Evolutionary conservation across 1,284 basidiomycete species (phyloP), one percentile per base, ranked within the genome.

Genomic region (Ceratobasidium sp.): DNA sequence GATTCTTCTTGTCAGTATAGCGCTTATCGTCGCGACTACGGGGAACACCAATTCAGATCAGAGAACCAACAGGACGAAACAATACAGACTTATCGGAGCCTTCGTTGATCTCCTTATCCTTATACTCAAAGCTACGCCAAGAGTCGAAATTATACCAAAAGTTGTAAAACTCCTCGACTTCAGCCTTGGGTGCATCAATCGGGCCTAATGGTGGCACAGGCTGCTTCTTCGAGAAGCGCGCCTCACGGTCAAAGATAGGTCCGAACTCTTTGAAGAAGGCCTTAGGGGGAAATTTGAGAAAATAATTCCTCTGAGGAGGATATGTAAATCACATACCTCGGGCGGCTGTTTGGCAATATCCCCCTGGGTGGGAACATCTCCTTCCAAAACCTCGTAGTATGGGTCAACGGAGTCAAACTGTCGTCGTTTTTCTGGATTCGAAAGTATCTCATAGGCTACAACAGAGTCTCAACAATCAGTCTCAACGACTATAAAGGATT

Each of bases 61-160:
- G n/a, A n/a, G n/a, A n/a, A n/a, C n/a, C n/a, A n/a, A n/a, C n/a
- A n/a, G n/a, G n/a, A n/a, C n/a, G n/a, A n/a, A n/a, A n/a, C n/a
- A n/a, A n/a, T n/a, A n/a, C n/a, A n/a, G n/a, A 94, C 94, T 90
- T 96, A 85, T 99, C 97, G 80, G 94, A 95, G 40, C 97, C 97
- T 86, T 99, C 97, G 86, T 98, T 98, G 81, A 96, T 93, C 85
- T 99, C 97, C 89, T 99, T 99, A 88, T 99, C 97, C 82, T 95
- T 88, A 89, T 97, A 99, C 87, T 99, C 97, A 84, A 99, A 99
- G 85, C 93, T 95, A 81, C 98, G 89, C 98, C 98, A 99, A 83
- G 93, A 95, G 86, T 99, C 97, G 86, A 99, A 98, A 90, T 98
- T 98, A 90, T 99, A 99, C 95, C 96, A 99, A 86, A 97, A 98